Evolutionary conservation across 495 filamentous ascomycete genomes (phyloP).

Genomic region (Podospora didyma): DNA sequence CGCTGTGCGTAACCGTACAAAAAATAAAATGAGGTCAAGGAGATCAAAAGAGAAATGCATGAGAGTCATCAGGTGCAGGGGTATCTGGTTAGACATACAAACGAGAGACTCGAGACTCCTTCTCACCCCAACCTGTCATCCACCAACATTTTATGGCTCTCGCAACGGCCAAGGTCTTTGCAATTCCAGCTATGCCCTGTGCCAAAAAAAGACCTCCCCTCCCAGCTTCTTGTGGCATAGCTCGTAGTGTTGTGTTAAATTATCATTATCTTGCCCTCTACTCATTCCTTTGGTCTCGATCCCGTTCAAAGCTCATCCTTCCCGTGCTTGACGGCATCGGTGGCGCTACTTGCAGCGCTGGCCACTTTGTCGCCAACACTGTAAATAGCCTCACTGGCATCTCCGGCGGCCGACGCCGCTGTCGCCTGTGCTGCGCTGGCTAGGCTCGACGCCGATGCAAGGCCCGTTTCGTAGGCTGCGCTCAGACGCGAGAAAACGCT

Average conservation of each 20-base stretch:
- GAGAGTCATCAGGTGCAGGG: background rate
- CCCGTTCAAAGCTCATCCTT: slow-evolving; percentile 56
- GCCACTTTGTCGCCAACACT: slow-evolving; percentile 29
- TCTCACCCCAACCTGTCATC: background rate
- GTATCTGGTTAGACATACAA: background rate
- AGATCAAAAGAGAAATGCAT: background rate
- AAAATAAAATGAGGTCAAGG: too few relatives aligned
- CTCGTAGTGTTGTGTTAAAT: slow-evolving; percentile 2
- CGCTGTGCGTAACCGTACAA: too few relatives aligned
- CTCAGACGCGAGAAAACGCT: slow-evolving; percentile 69
- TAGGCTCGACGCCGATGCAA: slow-evolving; percentile 30
- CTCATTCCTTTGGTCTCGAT: background rate
- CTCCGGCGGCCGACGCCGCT: slow-evolving; percentile 9
- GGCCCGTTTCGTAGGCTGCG: slow-evolving; percentile 48
- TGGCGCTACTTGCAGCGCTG: slow-evolving; percentile 34
- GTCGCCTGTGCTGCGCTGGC: slow-evolving; percentile 35
- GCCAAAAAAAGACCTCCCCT: background rate
- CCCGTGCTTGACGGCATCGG: slow-evolving; percentile 46
- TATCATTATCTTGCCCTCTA: slow-evolving; percentile 12
- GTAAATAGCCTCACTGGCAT: slow-evolving; percentile 23
- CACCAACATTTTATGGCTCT: background rate
- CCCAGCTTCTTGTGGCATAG: background rate
- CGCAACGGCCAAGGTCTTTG: background rate
- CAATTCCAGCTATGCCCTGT: background rate
- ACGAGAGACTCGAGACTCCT: background rate